A percentile compares a stretch with the other conserved stretches of the same genome.
Evolutionary conservation across 257 asterid species (phyloP).

Genomic region (Euphrasia confusa): DNA sequence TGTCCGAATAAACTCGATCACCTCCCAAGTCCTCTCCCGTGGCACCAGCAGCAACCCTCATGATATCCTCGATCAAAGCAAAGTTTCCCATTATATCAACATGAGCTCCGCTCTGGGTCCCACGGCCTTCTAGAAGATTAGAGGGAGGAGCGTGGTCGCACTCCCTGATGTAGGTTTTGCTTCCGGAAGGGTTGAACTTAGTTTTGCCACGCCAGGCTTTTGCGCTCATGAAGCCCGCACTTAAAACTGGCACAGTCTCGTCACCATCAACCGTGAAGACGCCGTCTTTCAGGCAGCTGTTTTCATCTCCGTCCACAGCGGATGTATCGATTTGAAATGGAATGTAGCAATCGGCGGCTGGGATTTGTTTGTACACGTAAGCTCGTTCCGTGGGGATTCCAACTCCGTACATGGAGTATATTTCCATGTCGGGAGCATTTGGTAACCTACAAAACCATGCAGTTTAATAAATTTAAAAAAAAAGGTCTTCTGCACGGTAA

Average conservation of each 20-base stretch:
- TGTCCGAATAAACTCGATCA: constrained; percentile 61
- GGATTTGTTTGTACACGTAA: constrained; percentile 50
- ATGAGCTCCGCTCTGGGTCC: constrained; percentile 88
- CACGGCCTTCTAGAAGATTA: constrained; percentile 72
- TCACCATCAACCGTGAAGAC: constrained; percentile 66
- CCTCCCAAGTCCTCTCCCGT: constrained; percentile 72
- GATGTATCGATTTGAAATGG: constrained; percentile 76
- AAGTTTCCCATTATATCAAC: constrained; percentile 91
- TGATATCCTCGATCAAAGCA: constrained; percentile 64
- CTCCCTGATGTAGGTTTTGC: constrained; percentile 55
- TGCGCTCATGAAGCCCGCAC: constrained; percentile 81
- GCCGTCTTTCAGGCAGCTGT: constrained; percentile 55
- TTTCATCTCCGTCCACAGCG: constrained; percentile 40
- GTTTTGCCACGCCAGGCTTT: constrained; percentile 92
- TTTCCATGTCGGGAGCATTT: constrained; percentile 82
- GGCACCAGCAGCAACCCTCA: constrained; percentile 78
- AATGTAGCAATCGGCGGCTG: constrained; percentile 64
- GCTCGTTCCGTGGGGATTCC: constrained; percentile 81
- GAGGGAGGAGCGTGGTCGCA: constrained; percentile 78
- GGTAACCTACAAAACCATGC: constrained; percentile 49
- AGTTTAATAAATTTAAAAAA: not conserved
- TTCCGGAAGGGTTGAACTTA: constrained; percentile 72
- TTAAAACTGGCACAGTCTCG: constrained; percentile 70
- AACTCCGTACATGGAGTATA: constrained; percentile 64
- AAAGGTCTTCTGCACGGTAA: not conserved